Conservation (phyloP, 495 filamentous ascomycete species). For the Tuber umbilicatum region DNA sequence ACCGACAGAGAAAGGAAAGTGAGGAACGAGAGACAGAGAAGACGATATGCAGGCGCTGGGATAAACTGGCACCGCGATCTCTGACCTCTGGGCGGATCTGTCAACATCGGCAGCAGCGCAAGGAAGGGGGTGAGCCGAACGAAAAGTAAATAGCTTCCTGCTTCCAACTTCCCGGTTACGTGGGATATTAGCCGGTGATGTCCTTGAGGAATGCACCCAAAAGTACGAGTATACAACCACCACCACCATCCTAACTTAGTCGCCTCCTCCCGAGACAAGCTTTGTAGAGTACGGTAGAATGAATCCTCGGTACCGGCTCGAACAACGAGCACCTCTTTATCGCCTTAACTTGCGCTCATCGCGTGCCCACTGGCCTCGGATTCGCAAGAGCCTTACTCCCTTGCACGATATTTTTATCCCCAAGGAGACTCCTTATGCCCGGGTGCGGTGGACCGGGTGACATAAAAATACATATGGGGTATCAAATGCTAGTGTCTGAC, state of each 20-base stretch:
- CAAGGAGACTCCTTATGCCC: not conserved
- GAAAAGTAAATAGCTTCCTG: constrained; percentile 13
- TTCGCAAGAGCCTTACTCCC: not conserved
- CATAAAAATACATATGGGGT: not conserved
- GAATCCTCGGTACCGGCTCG: not conserved
- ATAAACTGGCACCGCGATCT: constrained; percentile 34
- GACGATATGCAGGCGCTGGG: constrained; percentile 15
- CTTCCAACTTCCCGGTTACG: constrained; percentile 31
- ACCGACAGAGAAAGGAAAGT: not conserved
- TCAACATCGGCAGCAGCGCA: constrained; percentile 21
- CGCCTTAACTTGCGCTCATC: not conserved
- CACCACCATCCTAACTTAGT: not conserved
- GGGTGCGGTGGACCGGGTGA: not conserved
- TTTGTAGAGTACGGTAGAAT: not conserved
- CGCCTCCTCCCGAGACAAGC: not conserved
- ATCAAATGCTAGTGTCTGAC: not conserved
- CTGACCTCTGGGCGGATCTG: constrained; percentile 35
- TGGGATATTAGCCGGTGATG: constrained; percentile 35
- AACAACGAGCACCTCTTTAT: not conserved
- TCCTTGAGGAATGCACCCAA: not conserved
- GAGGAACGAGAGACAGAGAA: not conserved
- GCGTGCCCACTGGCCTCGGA: not conserved
- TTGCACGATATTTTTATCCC: too few species aligned
- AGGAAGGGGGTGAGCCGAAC: constrained; percentile 12
- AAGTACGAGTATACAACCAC: not conserved